Base-by-base conservation (phyloP, 1,139 yeast genomes). In the Hanseniaspora gamundiae region DNA sequence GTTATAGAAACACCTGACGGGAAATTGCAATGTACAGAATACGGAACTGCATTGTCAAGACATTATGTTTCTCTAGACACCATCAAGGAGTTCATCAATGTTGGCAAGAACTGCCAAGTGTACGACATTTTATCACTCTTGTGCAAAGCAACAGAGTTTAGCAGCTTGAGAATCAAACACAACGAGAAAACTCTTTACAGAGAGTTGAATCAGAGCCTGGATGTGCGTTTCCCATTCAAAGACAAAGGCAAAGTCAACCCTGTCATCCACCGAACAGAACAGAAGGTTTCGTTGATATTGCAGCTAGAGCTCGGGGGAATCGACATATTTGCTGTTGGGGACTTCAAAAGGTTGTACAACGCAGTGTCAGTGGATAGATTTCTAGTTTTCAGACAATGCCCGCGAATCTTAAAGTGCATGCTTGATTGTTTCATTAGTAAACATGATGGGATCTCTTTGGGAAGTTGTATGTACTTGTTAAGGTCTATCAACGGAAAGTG, bases 301-400 rank as follows among this genome's bases (percentile, higher is more conserved):
- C 77, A 73, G 47, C 68, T 62, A 53, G 75, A 71, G 42, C 56
- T 72, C 13, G 72, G 76, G 4, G 73, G 73, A 0, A 43, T 68
- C 7, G 74, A 70, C 27, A 67, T 58, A 44, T 76, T 76, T 1
- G 51, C 51, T 2, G 67, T 62, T 43, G 61, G 55, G 6, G 74
- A 70, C 1, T 62, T 73, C 1, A 45, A 51, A 39, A 67, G 64
- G 41, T 54, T 65, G 14, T 67, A 63, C 33, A 61, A 65, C 35
- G 54, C 66, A 3, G 64, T 73, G 48, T 51, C 61, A 7, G 67
- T 67, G 27, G 79, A 74, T 42, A 70, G 68, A 44, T 45, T 61
- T 17, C 51, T 57, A 14, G 60, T 70, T 2, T 64, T 70, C 47
- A 65, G 65, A 46, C 72, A 65, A 44, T 48, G 67, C 5, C 60